Evolutionary conservation across 129 eudicot genomes (phyloP), one percentile per base, ranked within the genome.

Genomic region (Dittrichia graveolens): DNA sequence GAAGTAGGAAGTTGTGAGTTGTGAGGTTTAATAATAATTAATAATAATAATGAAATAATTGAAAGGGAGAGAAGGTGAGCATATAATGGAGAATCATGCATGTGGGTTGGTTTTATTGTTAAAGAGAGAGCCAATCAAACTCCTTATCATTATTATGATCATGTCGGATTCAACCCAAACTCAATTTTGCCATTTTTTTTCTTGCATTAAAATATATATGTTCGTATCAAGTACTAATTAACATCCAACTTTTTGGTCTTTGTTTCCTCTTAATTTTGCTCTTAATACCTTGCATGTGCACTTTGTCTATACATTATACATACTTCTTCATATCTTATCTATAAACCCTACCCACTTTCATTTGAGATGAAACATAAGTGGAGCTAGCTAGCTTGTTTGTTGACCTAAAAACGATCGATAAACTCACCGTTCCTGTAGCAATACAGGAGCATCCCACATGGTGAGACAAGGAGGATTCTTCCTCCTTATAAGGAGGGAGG

Each of bases 31-130:
- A 24, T 44, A 34, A 13, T 35, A 72, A 42, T 57, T 57, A 41
- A 45, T 12, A 16, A 45, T 53, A 53, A 52, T 53, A 53, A 37
- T 69, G 40, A 4, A n/a, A 60, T 45, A 4, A 72, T 59, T 46
- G 68, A 59, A 45, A 35, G 77, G 10, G 46, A 34, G 13, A 8
- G 11, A 41, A 35, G 47, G 24, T 24, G 58, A 71, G 31, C 42
- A 56, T 71, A 71, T 73, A 73, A 73, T 73, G 78, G 70, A 73
- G 61, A 50, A n/a, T n/a, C 61, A 16, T n/a, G n/a, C 78, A 73
- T 73, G 70, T 61, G 78, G 70, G 78, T 73, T 61, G 78, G 78
- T 73, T 61, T 53, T 48, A 60, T 73, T 72, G 77, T 54, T 69
- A 40, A 69, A 69, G 56, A 12, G 64, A 56, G 14, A 54, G 35